Conservation (phyloP, 495 filamentous ascomycete species). For the Penicillium nucicola region DNA sequence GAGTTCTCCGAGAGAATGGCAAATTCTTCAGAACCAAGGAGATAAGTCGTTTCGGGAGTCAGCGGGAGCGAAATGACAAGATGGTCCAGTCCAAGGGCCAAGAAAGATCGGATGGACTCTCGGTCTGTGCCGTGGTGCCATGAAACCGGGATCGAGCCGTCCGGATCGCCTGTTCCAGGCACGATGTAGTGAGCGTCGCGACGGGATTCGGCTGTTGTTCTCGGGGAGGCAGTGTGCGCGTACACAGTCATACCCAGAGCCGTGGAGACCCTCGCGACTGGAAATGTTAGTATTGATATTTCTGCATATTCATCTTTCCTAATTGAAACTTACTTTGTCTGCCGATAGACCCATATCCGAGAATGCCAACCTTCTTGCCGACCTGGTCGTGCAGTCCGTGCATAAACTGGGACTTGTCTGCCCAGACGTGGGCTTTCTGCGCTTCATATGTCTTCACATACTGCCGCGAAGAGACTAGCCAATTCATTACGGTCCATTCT, state of each 20-base stretch:
- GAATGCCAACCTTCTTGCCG: slow-evolving; percentile 62
- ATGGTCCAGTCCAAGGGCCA: slow-evolving; percentile 67
- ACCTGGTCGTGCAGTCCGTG: slow-evolving; percentile 45
- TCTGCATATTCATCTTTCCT: background rate
- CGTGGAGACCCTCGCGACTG: slow-evolving; percentile 60
- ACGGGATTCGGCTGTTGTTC: slow-evolving; percentile 51
- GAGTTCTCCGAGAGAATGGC: slow-evolving; percentile 53
- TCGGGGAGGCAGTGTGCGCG: slow-evolving; percentile 71
- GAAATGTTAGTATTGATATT: background rate
- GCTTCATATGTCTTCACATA: slow-evolving; percentile 43
- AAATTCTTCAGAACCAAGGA: slow-evolving; percentile 66
- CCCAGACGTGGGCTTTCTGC: slow-evolving; percentile 44
- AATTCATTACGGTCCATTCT: slow-evolving; percentile 67
- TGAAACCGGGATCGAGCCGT: slow-evolving; percentile 63
- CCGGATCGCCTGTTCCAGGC: slow-evolving; percentile 72
- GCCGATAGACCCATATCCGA: slow-evolving; percentile 85
- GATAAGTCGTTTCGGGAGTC: slow-evolving; percentile 60
- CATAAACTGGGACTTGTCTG: slow-evolving; percentile 10
- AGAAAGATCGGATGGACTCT: slow-evolving; percentile 59
- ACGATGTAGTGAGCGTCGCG: slow-evolving; percentile 66
- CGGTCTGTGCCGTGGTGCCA: slow-evolving; percentile 72
- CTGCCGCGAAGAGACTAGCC: slow-evolving; percentile 54
- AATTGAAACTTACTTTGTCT: slow-evolving; percentile 49
- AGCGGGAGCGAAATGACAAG: slow-evolving; percentile 73
- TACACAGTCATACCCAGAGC: slow-evolving; percentile 79